Base-by-base conservation (phyloP, 202 grass and related monocot species). In the Setaria viridis region DNA sequence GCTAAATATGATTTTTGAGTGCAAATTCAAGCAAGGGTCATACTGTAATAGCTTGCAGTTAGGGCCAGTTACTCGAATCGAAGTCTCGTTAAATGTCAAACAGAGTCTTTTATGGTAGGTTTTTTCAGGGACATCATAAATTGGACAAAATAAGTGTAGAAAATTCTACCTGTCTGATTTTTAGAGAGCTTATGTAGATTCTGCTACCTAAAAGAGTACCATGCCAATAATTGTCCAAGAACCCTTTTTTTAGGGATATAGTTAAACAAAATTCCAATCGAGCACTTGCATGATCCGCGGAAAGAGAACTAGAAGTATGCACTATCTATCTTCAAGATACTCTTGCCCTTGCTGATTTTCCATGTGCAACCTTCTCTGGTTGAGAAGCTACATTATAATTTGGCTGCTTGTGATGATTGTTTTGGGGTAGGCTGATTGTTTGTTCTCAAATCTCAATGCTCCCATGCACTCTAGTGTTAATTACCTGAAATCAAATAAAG, bases 241-340 rank as follows among this genome's bases (percentile, higher is more conserved):
- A 70, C 19, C 43, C 65, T 33, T 19, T 72, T 33, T 72, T 19
- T 7, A 8, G 5, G 21, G 47, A 55, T 0, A 46, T 55, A 13
- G 16, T 76, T 64, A 29, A 73, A 84, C 32, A 69, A 84, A 74
- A 45, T 33, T 29, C 3, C 59, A 83, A 42, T 30, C 17, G 41
- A 69, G 53, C 60, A 62, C 53, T 80, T 49, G 35, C 14, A 39
- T 63, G 50, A 67, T 82, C 32, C 48, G 42, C 48, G 73, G 42
- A 83, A 79, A 78, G 41, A 74, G 65, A 43, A 74, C 7, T 70
- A 58, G n/a, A 62, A 70, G 10, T 72, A 71, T 43, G 43, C 35
- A 81, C 0, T 89, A 41, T 70, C 49, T 79, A 74, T 55, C 29
- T 79, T 79, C 45, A 63, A 70, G 12, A 32, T 71, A 29, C 3